These are phyloP conservation scores for Pulveroboletus frians DNA, from an alignment of 768 basidiomycete species.

Conservation along the genomic window DNA sequence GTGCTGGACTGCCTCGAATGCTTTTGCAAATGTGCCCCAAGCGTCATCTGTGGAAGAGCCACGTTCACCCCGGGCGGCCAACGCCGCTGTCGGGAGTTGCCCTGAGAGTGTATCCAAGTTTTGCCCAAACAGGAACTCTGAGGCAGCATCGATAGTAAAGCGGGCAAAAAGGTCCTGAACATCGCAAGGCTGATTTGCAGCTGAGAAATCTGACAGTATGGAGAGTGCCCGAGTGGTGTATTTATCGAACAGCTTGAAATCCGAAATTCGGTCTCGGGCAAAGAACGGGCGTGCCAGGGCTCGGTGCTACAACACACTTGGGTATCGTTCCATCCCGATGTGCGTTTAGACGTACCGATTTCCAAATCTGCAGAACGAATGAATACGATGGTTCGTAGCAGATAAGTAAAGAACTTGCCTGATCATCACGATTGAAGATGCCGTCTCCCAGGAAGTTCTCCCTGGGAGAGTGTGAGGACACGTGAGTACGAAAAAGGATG, in stretches of 20 bases:
- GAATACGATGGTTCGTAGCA: slow-evolving; percentile 1
- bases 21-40: slow-evolving; percentile 52
- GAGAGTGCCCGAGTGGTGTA: slow-evolving; percentile 45
- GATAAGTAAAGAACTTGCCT: slow-evolving; percentile 35
- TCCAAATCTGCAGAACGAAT: slow-evolving; percentile 45
- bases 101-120: slow-evolving; percentile 57
- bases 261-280: slow-evolving; percentile 62
- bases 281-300: slow-evolving; percentile 69
- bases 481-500: background rate
- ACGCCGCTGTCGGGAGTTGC: slow-evolving; percentile 46
- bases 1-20: slow-evolving; percentile 38
- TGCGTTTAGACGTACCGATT: slow-evolving; percentile 40
- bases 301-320: slow-evolving; percentile 46
- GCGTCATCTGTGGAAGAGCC: slow-evolving; percentile 55
- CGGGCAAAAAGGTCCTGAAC: slow-evolving; percentile 64
- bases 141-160: slow-evolving; percentile 67
- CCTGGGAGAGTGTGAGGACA: slow-evolving; percentile 22
- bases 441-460: slow-evolving; percentile 62
- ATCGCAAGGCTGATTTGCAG: slow-evolving; percentile 44
- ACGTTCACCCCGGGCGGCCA: slow-evolving; percentile 46
- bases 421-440: slow-evolving; percentile 75
- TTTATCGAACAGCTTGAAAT: slow-evolving; percentile 63
- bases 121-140: slow-evolving; percentile 67
- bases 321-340: background rate
- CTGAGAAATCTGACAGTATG: slow-evolving; percentile 40